Evolutionary conservation across 768 basidiomycete species (phyloP), one percentile per base, ranked within the genome.

Genomic region (Leccinum subtestaceum): DNA sequence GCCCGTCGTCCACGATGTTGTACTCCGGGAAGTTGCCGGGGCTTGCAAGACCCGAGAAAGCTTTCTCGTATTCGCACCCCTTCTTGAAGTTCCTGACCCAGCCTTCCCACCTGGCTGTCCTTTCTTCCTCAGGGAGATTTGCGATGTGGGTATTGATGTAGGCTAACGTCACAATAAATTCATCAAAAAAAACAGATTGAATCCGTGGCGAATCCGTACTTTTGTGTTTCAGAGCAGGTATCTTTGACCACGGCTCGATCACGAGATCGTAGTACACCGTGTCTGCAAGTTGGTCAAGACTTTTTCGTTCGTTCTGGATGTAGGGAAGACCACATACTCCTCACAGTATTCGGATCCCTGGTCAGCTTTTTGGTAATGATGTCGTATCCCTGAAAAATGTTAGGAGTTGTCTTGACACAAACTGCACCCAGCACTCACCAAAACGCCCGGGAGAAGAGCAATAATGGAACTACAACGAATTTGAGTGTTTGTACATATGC

Each of bases 401-500:
- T 3, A 2, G 31, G 5, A 32, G 7, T 11, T 19, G 9, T 21
- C 17, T 34, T n/a, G 13, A 25, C 1, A 27, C 8, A 32, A 34
- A 45, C 17, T 1, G 9, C 5, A 27, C 21, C 13, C n/a, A 5
- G 4, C 4, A 45, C 58, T 43, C 25, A 59, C 58, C 56, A 59
- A 25, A 40, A 59, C 58, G 2, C 58, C 58, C 27, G 58, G 58
- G 5, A 51, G 19, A 25, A 59, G 40, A 17, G 50, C n/a, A 17
- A 59, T 58, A 2, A 58, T 57, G 5, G 43, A 23, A 34, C 58
- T 59, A 40, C 3, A 34, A 27, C 6, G 6, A 52, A 4, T 1
- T 31, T 5, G 2, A 11, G 57, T 32, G 43, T 12, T 32, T 11
- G 32, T 25, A 0, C 0, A 19, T 9, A 15, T 3, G 10, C 17